These are phyloP conservation scores for Cardiospermum halicacabum DNA, from an alignment of 345 rosid genomes.

Conservation along the genomic window DNA sequence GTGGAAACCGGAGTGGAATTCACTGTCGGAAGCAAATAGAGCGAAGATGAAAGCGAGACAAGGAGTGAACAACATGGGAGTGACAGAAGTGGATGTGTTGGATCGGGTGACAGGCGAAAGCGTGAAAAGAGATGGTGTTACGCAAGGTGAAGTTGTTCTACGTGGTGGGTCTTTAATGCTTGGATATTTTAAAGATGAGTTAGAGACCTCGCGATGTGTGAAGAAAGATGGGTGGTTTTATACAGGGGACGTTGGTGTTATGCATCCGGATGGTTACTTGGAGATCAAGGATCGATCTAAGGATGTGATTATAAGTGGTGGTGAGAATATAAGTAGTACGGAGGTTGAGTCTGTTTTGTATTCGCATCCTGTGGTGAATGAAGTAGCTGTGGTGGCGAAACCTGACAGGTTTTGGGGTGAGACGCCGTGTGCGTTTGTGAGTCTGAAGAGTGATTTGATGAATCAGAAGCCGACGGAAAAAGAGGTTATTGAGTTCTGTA, in stretches of 20 bases:
- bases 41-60: neutral
- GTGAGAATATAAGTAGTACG: neutral
- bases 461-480: conserved; percentile 21
- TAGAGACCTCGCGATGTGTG: neutral
- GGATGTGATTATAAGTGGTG: neutral
- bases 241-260: neutral
- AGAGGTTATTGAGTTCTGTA: conserved; percentile 48
- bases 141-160: neutral
- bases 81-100: neutral
- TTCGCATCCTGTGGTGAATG: neutral
- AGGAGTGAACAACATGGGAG: neutral
- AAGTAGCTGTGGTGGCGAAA: neutral
- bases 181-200: neutral
- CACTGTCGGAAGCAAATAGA: neutral
- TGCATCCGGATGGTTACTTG: neutral
- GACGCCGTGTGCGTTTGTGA: conserved; percentile 62
- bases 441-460: conserved; percentile 2
- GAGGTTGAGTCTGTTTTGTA: neutral
- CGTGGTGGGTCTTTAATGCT: neutral
- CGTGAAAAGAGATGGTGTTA: neutral
- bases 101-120: neutral
- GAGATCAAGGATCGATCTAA: neutral
- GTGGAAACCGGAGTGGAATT: neutral
- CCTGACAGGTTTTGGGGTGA: conserved; percentile 48
- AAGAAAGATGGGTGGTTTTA: neutral